A percentile compares a stretch with the other conserved stretches of the same genome.
Conservation (phyloP, 257 asterid genomes). For the Solanum sejunctum region DNA sequence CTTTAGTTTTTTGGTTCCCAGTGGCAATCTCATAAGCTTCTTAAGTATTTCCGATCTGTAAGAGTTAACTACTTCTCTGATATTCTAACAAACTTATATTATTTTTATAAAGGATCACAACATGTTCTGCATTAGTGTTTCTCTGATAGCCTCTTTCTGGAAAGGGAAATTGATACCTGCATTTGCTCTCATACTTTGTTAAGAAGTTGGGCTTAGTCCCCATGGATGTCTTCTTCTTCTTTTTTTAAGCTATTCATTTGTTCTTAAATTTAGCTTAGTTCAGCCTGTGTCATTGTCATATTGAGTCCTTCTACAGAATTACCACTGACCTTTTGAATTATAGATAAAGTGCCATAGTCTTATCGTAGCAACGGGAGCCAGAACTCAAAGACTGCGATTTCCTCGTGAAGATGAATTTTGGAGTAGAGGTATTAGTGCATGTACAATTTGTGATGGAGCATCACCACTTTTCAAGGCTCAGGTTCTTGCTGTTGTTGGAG, state of each 20-base stretch:
- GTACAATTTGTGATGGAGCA: conserved; percentile 98
- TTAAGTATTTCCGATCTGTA: too few relatives aligned
- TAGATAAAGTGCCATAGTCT: conserved; percentile 88
- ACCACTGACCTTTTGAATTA: neutral
- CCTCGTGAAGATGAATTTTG: conserved; percentile 97
- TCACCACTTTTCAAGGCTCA: conserved; percentile 91
- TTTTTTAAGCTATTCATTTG: neutral
- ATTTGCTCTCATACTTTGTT: neutral
- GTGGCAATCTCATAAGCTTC: neutral
- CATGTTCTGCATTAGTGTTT: neutral
- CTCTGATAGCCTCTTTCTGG: neutral
- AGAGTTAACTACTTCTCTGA: too few relatives aligned
- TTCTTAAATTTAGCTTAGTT: neutral
- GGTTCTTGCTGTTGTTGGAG: conserved; percentile 97
- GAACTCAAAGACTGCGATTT: conserved; percentile 60
- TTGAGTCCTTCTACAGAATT: neutral
- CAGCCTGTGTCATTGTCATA: neutral
- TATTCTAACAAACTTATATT: too few relatives aligned
- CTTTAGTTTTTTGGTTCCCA: neutral
- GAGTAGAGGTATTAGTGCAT: conserved; percentile 99
- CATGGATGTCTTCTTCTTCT: neutral
- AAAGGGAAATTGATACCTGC: neutral
- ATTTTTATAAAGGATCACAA: neutral
- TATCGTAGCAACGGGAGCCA: conserved; percentile 92
- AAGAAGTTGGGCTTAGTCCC: neutral